Evolutionary conservation across 768 basidiomycete genomes (phyloP).

Genomic region (Rhodotorula babjevae): DNA sequence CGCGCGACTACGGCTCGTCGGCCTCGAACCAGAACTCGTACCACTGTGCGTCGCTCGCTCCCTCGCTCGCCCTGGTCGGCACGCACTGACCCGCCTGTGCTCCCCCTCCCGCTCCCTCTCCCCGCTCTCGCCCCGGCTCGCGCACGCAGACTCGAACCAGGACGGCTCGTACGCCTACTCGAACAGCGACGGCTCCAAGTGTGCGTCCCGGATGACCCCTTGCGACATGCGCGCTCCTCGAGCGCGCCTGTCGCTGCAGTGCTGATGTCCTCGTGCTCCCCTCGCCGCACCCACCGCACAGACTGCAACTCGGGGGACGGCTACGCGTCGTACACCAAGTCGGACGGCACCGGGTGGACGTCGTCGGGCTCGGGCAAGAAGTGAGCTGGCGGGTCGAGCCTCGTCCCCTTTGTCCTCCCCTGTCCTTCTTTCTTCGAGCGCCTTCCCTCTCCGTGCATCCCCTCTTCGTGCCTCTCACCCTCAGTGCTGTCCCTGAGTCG

Average conservation of each 20-base stretch:
- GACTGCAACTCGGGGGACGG: conserved; percentile 57
- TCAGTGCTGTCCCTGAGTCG: too few species aligned
- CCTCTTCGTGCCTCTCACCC: too few species aligned
- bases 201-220: neutral
- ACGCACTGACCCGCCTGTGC: too few species aligned
- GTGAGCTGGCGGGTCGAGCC: neutral
- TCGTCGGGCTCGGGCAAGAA: neutral
- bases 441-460: neutral
- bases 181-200: conserved; percentile 58
- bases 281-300: neutral
- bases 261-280: neutral
- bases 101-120: too few species aligned
- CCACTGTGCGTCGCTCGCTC: conserved; percentile 51
- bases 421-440: neutral
- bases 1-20: conserved; percentile 50
- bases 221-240: too few species aligned
- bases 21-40: conserved; percentile 56
- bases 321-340: conserved; percentile 54
- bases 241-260: too few species aligned
- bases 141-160: conserved; percentile 44
- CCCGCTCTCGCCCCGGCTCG: conserved; percentile 9
- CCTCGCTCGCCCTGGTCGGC: neutral
- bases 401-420: neutral
- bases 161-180: conserved; percentile 62
- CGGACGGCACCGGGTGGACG: conserved; percentile 43